These are phyloP conservation scores for Zychaea mexicana DNA, from an alignment of 371 early-diverging fungal genomes.

Conservation along the genomic window DNA sequence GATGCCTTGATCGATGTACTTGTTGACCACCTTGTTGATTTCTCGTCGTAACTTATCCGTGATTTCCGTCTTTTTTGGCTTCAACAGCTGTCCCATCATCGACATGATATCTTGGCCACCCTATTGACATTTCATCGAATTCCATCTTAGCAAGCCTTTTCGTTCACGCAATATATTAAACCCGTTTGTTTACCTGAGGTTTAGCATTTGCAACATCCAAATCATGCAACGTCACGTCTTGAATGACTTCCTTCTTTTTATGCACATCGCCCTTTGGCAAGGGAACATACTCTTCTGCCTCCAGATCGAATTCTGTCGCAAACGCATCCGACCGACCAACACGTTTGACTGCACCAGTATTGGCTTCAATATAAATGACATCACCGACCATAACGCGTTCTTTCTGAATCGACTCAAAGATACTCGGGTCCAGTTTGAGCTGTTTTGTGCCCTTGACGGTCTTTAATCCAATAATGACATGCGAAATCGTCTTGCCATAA, in stretches of 20 bases:
- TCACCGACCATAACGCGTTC: conserved; percentile 97
- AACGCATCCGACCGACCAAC: conserved; percentile 96
- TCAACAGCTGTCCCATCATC: conserved; percentile 96
- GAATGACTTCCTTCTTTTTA: conserved; percentile 96
- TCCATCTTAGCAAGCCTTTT: too few relatives aligned
- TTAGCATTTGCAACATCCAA: conserved; percentile 98
- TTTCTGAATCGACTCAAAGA: conserved; percentile 95
- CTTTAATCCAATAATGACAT: conserved; percentile 96
- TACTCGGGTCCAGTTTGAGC: conserved; percentile 96
- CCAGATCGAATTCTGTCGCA: conserved; percentile 96
- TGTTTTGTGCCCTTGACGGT: conserved; percentile 99
- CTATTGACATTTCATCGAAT: too few relatives aligned
- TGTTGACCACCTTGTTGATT: conserved; percentile 99
- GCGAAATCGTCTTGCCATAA: conserved; percentile 94
- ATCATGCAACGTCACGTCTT: conserved; percentile 98
- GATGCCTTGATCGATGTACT: conserved; percentile 98
- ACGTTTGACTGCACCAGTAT: conserved; percentile 97
- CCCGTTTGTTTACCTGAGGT: conserved; percentile 86
- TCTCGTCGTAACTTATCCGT: conserved; percentile 96
- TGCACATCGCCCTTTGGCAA: conserved; percentile 99
- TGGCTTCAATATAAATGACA: conserved; percentile 98
- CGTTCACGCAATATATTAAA: background rate
- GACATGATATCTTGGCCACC: conserved; percentile 98
- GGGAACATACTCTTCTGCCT: conserved; percentile 97
- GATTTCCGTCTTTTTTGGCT: conserved; percentile 98